Base-by-base conservation (phyloP, 108 stramenopile species). In the Cyclotella cryptica region DNA sequence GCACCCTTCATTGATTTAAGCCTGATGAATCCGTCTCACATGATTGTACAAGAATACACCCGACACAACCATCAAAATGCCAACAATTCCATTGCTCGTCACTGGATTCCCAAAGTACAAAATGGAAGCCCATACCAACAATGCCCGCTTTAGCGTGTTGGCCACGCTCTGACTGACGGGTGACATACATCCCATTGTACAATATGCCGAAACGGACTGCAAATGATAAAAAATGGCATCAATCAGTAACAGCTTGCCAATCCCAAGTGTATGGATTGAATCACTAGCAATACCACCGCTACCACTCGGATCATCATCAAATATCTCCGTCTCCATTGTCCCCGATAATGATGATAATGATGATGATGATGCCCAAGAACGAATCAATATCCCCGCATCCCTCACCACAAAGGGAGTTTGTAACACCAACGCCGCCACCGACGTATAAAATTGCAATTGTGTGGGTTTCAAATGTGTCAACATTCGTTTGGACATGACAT, bases 171-270 rank as follows among this genome's bases (percentile, higher is more conserved):
- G 73, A 66, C 72, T 70, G 14, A 80, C 84, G 54, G 84, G 84
- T 35, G 55, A 60, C 74, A 84, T 75, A 27, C 74, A 69, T 53
- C 78, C 79, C 78, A 84, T 79, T 3, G 78, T 75, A 65, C 72
- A 80, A 55, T 82, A 85, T 5, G 85, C 85, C 30, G 85, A 82
- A 0, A 82, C 80, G 14, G 80, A 82, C 54, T 85, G 85, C 3
- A 81, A 43, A 78, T 85, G 85, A 60, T 82, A 85, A 47, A 75
- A 82, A 18, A 80, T 80, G 13, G 80, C 85, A 61, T 85, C 80
- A 26, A 85, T 51, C 1, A 82, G 1, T 41, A 85, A 28, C 7
- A 85, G 58, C 47, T 76, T 69, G 22, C 66, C 64, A 22, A 72
- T 44, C 14, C 73, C 41, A 73, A 75, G 30, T 66, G 59, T 47